Evolutionary conservation across 129 eudicot genomes (phyloP).

Genomic region (Rutidosis leptorrhynchoides): DNA sequence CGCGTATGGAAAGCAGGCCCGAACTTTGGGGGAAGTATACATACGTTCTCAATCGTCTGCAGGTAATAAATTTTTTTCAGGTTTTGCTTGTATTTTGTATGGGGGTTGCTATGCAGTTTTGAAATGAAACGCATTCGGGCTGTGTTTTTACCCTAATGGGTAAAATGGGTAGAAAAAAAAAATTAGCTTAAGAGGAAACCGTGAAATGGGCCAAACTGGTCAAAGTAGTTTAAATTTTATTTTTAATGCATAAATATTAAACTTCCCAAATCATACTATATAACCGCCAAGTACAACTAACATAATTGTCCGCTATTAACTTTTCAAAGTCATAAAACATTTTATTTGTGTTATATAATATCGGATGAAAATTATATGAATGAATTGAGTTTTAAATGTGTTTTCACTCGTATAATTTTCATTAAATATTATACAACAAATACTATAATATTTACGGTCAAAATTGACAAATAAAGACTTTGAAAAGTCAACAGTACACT

Average conservation of each 20-base stretch:
- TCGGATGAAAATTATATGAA: too few species aligned
- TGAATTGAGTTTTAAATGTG: too few species aligned
- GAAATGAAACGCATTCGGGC: background rate
- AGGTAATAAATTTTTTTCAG: slow-evolving; percentile 36
- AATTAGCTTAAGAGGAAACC: background rate
- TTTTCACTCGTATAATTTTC: too few species aligned
- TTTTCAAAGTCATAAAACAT: too few species aligned
- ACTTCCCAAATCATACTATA: background rate
- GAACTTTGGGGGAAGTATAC: slow-evolving; percentile 98
- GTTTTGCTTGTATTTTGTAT: background rate
- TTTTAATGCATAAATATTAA: background rate
- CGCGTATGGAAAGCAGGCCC: slow-evolving; percentile 95
- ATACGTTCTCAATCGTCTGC: slow-evolving; percentile 89
- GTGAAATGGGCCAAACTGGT: slow-evolving; percentile 1
- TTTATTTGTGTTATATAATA: too few species aligned
- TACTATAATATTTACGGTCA: too few species aligned
- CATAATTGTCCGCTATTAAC: too few species aligned
- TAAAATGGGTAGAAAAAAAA: background rate
- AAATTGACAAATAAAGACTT: too few species aligned
- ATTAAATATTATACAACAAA: too few species aligned
- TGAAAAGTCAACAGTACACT: too few species aligned
- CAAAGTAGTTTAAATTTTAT: background rate
- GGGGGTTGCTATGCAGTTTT: background rate
- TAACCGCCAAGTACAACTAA: too few species aligned
- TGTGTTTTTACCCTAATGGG: background rate